Conservation (phyloP, 169 alveolate species). For the Babesia caballi region DNA sequence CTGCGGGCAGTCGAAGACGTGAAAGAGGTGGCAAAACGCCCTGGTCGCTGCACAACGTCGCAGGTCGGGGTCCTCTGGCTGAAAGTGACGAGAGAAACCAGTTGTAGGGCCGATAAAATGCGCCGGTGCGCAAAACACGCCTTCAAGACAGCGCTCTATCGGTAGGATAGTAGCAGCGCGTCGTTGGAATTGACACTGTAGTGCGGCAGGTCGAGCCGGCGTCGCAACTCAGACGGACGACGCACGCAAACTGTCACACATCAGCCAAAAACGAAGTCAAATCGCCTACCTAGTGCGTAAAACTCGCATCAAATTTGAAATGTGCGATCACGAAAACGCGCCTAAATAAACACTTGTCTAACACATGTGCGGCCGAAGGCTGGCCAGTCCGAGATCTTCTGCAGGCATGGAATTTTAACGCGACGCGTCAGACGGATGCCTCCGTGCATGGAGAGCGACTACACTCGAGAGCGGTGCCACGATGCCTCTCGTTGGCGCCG, state of each 20-base stretch:
- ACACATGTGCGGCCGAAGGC: not conserved
- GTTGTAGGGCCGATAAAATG: too few species aligned
- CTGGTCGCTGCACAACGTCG: too few species aligned
- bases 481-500: not conserved
- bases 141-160: too few species aligned
- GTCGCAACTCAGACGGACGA: too few species aligned
- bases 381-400: not conserved
- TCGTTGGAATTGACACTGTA: too few species aligned
- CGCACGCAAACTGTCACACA: not conserved
- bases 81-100: too few species aligned
- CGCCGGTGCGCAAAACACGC: too few species aligned
- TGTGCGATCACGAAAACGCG: not conserved
- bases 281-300: not conserved
- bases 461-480: not conserved
- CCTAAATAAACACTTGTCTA: not conserved
- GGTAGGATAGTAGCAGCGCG: too few species aligned
- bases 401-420: constrained; percentile 2
- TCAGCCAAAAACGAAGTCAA: not conserved
- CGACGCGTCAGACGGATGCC: not conserved
- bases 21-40: too few species aligned
- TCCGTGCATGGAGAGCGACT: not conserved
- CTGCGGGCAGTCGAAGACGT: too few species aligned
- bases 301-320: not conserved
- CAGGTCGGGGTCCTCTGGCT: too few species aligned
- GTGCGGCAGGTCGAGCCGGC: too few species aligned